phyloP scores from a whole-genome alignment of 2,329 filamentous ascomycete species.

The Neoarthrinium moseri region DNA sequence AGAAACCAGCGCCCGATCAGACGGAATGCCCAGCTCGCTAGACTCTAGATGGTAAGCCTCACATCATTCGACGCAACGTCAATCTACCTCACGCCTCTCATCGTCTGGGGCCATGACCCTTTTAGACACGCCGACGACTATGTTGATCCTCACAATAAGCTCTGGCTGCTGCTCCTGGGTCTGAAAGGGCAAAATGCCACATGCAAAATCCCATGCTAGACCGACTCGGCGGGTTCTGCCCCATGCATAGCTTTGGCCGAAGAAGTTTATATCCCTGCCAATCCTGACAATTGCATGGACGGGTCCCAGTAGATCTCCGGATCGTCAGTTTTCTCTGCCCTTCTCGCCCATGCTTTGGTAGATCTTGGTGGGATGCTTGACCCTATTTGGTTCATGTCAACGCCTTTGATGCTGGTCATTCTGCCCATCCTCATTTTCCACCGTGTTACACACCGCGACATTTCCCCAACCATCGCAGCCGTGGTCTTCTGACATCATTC shows the following conservation, averaged over 20 bases:
- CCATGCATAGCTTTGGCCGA: background rate
- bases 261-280: constrained; percentile 3
- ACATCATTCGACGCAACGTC: background rate
- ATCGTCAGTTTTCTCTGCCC: constrained; percentile 8
- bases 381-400: background rate
- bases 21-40: background rate
- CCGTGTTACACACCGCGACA: background rate
- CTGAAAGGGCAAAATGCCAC: background rate
- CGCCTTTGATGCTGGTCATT: constrained; percentile 2
- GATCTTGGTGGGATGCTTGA: background rate
- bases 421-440: constrained; percentile 9
- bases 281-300: constrained; percentile 9
- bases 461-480: background rate
- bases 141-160: too few species aligned
- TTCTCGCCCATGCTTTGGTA: constrained; percentile 3
- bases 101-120: background rate
- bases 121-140: constrained; percentile 4
- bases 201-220: constrained; percentile 1
- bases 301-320: constrained; percentile 8
- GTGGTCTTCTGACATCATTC: constrained; percentile 8
- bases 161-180: too few species aligned
- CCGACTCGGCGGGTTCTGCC: background rate
- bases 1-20: background rate
- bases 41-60: constrained; percentile 1
- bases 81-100: constrained; percentile 1